Base-by-base conservation (phyloP, 2,329 filamentous ascomycete genomes). In the Diaporthe ampelina region DNA sequence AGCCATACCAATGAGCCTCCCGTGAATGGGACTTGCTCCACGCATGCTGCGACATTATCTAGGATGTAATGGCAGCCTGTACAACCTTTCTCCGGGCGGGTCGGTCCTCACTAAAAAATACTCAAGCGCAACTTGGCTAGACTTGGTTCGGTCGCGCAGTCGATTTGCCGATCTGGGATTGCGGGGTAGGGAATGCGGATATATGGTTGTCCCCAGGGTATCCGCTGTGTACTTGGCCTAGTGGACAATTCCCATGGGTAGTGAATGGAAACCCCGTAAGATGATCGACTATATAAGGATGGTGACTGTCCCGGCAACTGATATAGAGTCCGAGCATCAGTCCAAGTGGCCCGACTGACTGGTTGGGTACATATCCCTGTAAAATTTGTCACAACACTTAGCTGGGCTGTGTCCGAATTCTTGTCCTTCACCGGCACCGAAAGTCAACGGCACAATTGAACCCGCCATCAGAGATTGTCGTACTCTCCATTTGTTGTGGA, bases 151-250 rank as follows among this genome's bases (percentile, higher is more conserved):
- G 37, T 48, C 57, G n/a, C 17, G 3, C 8, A 15, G 56, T 21
- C 15, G 32, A 70, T 70, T 59, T 70, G 54, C 68, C 68, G 68
- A 70, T 19, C 7, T 35, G 26, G 15, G 40, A 50, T 15, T 70
- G 68, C 68, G 68, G 68, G 68, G 68, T 70, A 70, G 26, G 35
- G 37, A 7, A 8, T 32, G 29, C 68, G 45, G 68, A 59, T 50
- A 40, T 56, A 59, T 59, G 54, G 54, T 65, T 37, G 10, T 37
- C 35, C 35, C 35, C 35, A 37, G 35, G 35, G 35, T 32, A n/a
- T 65, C 40, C 59, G n/a, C 59, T 48, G 19, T 13, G 7, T 48
- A 48, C 6, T 21, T 21, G 40, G 13, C n/a, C 56, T 24, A 24
- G 37, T 29, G 58, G 35, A 43, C 24, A 63, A 63, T 45, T 21